A percentile compares a stretch with the other conserved stretches of the same genome.
These are phyloP conservation scores for Protomyces inundatus DNA, from an alignment of 1,139 yeast genomes.

Conservation along the genomic window DNA sequence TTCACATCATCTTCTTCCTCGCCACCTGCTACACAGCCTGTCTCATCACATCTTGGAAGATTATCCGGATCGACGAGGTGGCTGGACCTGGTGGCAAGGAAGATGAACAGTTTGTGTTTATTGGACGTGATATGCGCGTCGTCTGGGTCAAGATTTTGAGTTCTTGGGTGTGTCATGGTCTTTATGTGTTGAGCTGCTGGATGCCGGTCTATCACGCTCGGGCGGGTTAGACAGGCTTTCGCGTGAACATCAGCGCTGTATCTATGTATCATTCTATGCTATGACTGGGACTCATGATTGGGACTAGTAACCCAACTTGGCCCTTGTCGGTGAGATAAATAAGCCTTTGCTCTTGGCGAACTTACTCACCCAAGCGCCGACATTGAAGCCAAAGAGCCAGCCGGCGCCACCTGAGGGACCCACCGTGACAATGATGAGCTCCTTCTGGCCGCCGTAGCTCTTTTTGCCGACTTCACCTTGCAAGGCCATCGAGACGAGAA, in stretches of 20 bases:
- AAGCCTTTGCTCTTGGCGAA: slow-evolving; percentile 20
- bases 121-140: slow-evolving; percentile 91
- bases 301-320: slow-evolving; percentile 1
- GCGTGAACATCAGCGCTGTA: neutral
- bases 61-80: slow-evolving; percentile 23
- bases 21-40: slow-evolving; percentile 98
- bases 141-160: slow-evolving; percentile 90
- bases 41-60: slow-evolving; percentile 54
- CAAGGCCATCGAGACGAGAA: slow-evolving; percentile 1
- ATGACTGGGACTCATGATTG: no score
- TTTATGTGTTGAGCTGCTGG: slow-evolving; percentile 46
- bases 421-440: slow-evolving; percentile 18
- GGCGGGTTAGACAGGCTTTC: neutral
- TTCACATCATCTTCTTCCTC: slow-evolving; percentile 84
- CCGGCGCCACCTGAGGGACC: slow-evolving; percentile 25
- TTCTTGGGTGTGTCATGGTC: slow-evolving; percentile 82
- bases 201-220: slow-evolving; percentile 17
- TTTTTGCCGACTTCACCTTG: neutral
- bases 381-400: slow-evolving; percentile 14
- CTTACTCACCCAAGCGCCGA: slow-evolving; percentile 13
- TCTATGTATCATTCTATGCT: neutral
- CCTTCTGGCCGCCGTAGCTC: slow-evolving; percentile 7
- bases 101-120: slow-evolving; percentile 90
- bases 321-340: slow-evolving; percentile 7
- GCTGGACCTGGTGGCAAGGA: slow-evolving; percentile 45